A percentile compares a stretch with the other conserved stretches of the same genome.
phyloP scores from a whole-genome alignment of 257 asterid species.

The Fraxinus pennsylvanica region DNA sequence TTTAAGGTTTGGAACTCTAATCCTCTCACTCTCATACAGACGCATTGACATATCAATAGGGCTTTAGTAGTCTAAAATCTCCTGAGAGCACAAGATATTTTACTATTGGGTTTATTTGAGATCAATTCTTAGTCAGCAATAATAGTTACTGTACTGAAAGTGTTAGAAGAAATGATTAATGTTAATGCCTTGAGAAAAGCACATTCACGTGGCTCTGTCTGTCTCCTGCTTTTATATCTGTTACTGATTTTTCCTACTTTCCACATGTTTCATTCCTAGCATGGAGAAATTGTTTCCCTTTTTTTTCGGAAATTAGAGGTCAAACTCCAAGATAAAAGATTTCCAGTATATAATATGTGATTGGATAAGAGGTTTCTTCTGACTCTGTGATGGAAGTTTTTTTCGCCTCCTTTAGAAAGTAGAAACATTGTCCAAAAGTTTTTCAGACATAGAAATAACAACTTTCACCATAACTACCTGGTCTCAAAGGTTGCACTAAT shows the following conservation, averaged over 20 bases:
- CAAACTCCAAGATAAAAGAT: neutral
- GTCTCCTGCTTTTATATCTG: neutral
- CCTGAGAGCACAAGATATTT: conserved; percentile 3
- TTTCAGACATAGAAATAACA: neutral
- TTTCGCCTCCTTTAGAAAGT: neutral
- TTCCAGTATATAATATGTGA: neutral
- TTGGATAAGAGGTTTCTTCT: neutral
- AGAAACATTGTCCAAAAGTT: neutral
- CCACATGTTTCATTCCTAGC: neutral
- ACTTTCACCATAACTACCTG: conserved; percentile 15
- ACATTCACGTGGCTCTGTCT: neutral
- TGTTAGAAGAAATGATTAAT: neutral
- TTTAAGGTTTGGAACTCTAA: neutral
- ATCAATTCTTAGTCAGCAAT: conserved; percentile 12
- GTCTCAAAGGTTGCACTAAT: neutral
- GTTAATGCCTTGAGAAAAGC: neutral
- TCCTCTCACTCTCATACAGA: neutral
- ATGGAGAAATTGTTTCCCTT: neutral
- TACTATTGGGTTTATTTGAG: conserved; percentile 6
- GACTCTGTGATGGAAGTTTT: neutral
- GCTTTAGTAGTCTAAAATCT: neutral
- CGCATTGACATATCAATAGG: neutral
- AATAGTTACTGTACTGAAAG: neutral
- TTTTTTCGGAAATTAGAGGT: neutral
- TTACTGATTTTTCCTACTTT: neutral